Conservation (phyloP, 208 protist genomes). For the Wallacemonas sp. region DNA sequence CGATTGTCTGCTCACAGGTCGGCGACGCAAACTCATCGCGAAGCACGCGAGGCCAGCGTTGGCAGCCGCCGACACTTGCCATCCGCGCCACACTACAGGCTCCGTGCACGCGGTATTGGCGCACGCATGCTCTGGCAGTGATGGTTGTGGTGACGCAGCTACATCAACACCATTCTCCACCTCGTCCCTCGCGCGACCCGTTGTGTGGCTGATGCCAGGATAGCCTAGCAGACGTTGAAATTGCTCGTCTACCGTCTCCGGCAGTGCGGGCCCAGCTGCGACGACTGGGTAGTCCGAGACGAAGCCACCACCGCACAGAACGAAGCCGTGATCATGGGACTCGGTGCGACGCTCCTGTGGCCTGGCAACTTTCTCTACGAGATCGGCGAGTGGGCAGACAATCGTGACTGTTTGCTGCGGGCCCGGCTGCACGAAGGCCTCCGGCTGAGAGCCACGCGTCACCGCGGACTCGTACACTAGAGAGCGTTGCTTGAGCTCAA, state of each 20-base stretch:
- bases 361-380: not conserved
- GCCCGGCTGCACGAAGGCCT: not conserved
- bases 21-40: constrained; percentile 45
- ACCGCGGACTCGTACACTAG: constrained; percentile 21
- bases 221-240: not conserved
- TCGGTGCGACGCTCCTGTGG: constrained; percentile 15
- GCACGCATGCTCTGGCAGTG: too few species aligned
- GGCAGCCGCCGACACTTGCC: constrained; percentile 47
- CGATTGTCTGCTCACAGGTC: too few species aligned
- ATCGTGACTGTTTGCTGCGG: constrained; percentile 11
- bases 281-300: constrained; percentile 53
- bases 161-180: not conserved
- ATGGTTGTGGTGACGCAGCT: too few species aligned
- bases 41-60: constrained; percentile 49
- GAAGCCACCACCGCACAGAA: constrained; percentile 57
- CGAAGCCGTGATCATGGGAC: constrained; percentile 45
- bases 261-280: constrained; percentile 29
- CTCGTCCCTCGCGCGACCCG: not conserved
- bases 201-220: not conserved
- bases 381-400: not conserved
- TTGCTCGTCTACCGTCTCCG: constrained; percentile 21
- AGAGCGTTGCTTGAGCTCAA: constrained; percentile 36
- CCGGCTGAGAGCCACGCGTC: not conserved
- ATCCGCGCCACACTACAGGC: constrained; percentile 46
- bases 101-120: too few species aligned